Conservation (phyloP, 2,329 filamentous ascomycete species). For the Phialophora chinensis region DNA sequence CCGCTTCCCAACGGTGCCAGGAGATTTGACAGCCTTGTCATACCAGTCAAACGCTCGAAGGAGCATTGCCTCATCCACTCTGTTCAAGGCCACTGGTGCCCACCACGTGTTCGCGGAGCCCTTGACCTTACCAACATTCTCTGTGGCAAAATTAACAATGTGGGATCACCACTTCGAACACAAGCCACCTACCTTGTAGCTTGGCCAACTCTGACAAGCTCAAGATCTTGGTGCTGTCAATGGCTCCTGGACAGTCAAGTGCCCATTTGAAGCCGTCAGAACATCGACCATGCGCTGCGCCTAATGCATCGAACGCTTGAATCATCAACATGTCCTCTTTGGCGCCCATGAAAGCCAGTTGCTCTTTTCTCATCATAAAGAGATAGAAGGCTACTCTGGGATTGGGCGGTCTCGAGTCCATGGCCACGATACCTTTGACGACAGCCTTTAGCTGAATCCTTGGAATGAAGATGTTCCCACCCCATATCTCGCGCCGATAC, state of each 20-base stretch:
- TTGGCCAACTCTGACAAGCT: slow-evolving; percentile 8
- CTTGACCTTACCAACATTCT: slow-evolving; percentile 11
- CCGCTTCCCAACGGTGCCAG: slow-evolving; percentile 4
- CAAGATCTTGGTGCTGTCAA: slow-evolving; percentile 10
- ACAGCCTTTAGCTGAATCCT: slow-evolving; percentile 11
- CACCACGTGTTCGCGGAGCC: slow-evolving; percentile 16
- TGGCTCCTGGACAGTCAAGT: slow-evolving; percentile 15
- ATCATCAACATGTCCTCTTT: slow-evolving; percentile 17
- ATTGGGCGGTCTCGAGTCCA: slow-evolving; percentile 15
- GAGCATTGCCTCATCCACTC: slow-evolving; percentile 6
- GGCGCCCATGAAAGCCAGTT: background rate
- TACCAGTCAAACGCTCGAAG: slow-evolving; percentile 19
- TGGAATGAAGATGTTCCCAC: slow-evolving; percentile 15
- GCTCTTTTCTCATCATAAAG: slow-evolving; percentile 16
- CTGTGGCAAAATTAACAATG: background rate
- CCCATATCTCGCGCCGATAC: slow-evolving; percentile 7
- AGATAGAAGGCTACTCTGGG: slow-evolving; percentile 15
- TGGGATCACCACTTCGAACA: background rate
- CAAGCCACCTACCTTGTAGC: slow-evolving; percentile 4
- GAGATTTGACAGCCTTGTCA: background rate
- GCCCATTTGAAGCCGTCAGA: slow-evolving; percentile 14
- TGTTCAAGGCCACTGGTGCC: slow-evolving; percentile 10
- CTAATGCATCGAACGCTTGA: slow-evolving; percentile 11
- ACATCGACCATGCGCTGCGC: slow-evolving; percentile 10
- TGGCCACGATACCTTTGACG: slow-evolving; percentile 16